These are phyloP conservation scores for Orbilia brochopaga DNA, from an alignment of 2,329 filamentous ascomycete species.

Conservation along the genomic window DNA sequence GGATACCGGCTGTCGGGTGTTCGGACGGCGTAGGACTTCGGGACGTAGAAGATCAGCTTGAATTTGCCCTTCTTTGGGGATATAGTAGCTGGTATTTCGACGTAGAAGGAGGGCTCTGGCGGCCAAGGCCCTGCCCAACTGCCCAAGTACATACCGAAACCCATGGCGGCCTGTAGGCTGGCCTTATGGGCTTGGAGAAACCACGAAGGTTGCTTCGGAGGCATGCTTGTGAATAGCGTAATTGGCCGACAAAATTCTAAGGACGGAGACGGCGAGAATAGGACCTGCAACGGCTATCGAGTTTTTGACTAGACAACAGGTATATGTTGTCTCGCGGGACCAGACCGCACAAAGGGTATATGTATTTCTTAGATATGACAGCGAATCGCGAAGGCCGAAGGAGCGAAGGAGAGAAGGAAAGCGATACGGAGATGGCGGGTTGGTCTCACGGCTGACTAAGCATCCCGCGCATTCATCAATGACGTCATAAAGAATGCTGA, in stretches of 20 bases:
- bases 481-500: too few relatives aligned
- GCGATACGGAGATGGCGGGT: conserved; percentile 5
- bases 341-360: too few relatives aligned
- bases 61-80: conserved; percentile 43
- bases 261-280: neutral
- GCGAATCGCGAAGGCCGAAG: too few relatives aligned
- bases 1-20: conserved; percentile 57
- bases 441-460: neutral
- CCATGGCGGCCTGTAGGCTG: conserved; percentile 43
- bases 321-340: too few relatives aligned
- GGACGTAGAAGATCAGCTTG: conserved; percentile 47
- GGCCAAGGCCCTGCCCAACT: conserved; percentile 49
- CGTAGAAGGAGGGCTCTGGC: conserved; percentile 44
- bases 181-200: conserved; percentile 45
- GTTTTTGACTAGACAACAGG: too few relatives aligned
- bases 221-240: conserved; percentile 9
- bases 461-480: neutral
- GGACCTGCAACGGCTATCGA: too few relatives aligned
- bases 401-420: neutral
- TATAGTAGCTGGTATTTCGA: conserved; percentile 48
- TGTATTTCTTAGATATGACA: too few relatives aligned
- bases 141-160: conserved; percentile 48
- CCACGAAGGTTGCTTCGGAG: conserved; percentile 38
- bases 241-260: neutral
- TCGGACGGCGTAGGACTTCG: conserved; percentile 36